phyloP scores from a whole-genome alignment of 352 stramenopile species.

The Albugo laibachii region DNA sequence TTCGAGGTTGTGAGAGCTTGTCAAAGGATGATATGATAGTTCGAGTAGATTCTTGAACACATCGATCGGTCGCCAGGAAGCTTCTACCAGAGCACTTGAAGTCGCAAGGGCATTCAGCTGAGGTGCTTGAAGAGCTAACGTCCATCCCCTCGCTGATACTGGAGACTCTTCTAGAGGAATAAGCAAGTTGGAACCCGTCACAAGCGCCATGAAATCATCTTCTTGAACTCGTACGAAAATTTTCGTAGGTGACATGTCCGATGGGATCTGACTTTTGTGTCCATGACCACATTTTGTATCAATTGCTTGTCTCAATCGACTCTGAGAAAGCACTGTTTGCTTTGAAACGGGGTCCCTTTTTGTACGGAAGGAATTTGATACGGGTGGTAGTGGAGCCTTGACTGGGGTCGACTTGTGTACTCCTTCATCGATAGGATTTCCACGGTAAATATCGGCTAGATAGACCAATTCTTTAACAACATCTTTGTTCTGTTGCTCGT shows the following conservation, averaged over 20 bases:
- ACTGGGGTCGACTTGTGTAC: no score
- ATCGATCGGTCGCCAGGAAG: constrained; percentile 29
- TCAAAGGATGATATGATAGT: constrained; percentile 8
- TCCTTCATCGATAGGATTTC: constrained; percentile 12
- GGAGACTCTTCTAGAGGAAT: constrained; percentile 48
- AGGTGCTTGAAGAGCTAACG: constrained; percentile 18
- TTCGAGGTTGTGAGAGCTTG: no score
- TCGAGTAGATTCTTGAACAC: constrained; percentile 29
- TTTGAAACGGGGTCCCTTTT: no score
- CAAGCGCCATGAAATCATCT: no score
- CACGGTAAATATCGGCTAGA: constrained; percentile 62
- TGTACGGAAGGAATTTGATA: no score
- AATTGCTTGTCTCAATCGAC: no score
- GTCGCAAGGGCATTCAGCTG: constrained; percentile 5
- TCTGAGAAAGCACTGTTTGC: no score
- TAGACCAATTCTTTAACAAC: constrained; percentile 82
- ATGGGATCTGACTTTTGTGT: no score
- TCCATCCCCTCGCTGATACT: not conserved
- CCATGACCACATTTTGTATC: no score
- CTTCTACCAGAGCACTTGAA: constrained; percentile 12
- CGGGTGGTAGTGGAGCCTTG: no score
- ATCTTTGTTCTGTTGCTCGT: constrained; percentile 80
- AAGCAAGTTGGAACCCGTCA: constrained; percentile 20
- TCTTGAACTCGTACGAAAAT: no score
- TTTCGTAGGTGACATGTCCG: no score